phyloP scores from a whole-genome alignment of 345 rosid genomes.

The Euphorbia peplus region DNA sequence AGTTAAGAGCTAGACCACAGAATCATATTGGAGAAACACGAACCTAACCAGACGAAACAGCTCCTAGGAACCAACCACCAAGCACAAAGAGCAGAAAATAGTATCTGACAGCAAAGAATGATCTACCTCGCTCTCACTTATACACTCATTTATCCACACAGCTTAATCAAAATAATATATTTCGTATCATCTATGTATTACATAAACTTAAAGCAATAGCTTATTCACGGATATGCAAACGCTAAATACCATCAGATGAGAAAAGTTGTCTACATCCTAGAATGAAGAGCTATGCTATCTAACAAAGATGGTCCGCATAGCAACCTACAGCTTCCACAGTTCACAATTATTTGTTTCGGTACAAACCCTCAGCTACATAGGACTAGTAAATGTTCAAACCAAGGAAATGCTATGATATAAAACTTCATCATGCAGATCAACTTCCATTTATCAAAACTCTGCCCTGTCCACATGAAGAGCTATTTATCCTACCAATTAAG shows the following conservation, averaged over 20 bases:
- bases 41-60: background rate
- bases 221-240: slow-evolving; percentile 8
- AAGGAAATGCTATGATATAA: slow-evolving; percentile 10
- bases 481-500: background rate
- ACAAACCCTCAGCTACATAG: slow-evolving; percentile 27
- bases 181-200: background rate
- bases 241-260: slow-evolving; percentile 29
- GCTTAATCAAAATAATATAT: background rate
- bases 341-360: slow-evolving; percentile 18
- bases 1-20: background rate
- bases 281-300: slow-evolving; percentile 22
- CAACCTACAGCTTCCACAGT: slow-evolving; percentile 32
- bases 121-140: background rate
- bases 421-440: too few relatives aligned
- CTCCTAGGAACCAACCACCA: too few relatives aligned
- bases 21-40: background rate
- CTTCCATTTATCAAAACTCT: slow-evolving; percentile 1
- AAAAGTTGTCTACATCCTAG: slow-evolving; percentile 22
- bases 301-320: slow-evolving; percentile 27
- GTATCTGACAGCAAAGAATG: background rate
- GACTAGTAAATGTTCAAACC: slow-evolving; percentile 27
- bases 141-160: background rate
- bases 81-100: background rate
- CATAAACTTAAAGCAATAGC: slow-evolving; percentile 15
- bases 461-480: background rate